Conservation (phyloP, 2,329 filamentous ascomycete species). For the Aspergillus texensis region DNA sequence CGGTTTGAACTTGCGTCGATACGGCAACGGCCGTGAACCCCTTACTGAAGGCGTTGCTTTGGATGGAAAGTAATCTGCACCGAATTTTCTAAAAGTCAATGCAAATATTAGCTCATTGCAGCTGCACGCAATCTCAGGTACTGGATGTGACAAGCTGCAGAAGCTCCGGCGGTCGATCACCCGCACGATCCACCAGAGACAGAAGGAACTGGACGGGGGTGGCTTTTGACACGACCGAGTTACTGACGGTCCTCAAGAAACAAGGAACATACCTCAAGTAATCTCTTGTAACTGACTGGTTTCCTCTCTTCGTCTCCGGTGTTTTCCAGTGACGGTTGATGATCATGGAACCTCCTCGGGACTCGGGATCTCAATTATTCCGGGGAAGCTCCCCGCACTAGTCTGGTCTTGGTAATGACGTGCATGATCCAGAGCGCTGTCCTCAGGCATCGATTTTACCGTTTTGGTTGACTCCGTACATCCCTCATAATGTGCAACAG, state of each 20-base stretch:
- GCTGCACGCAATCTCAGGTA: not conserved
- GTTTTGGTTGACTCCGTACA: not conserved
- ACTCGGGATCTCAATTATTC: slow-evolving; percentile 10
- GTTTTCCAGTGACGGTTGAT: slow-evolving; percentile 9
- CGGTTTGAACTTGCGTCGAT: not conserved
- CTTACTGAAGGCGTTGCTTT: not conserved
- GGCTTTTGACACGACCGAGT: not conserved
- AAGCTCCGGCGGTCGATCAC: slow-evolving; percentile 1
- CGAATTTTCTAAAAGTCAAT: not conserved
- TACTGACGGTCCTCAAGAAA: not conserved
- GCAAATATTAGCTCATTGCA: not conserved
- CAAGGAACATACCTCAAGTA: not conserved
- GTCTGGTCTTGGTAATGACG: slow-evolving; percentile 3
- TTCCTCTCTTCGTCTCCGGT: not conserved
- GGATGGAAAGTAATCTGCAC: not conserved
- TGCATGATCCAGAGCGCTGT: not conserved
- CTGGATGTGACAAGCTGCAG: not conserved
- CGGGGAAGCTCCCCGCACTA: slow-evolving; percentile 4
- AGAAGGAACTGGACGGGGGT: not conserved
- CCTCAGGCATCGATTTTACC: not conserved
- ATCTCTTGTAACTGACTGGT: slow-evolving; percentile 4
- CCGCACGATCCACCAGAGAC: not conserved
- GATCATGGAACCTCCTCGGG: slow-evolving; percentile 3
- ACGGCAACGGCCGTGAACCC: not conserved
- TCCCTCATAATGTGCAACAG: no score